phyloP scores from a whole-genome alignment of 371 early-diverging fungal species.

The Apophysomyces ossiformis region DNA sequence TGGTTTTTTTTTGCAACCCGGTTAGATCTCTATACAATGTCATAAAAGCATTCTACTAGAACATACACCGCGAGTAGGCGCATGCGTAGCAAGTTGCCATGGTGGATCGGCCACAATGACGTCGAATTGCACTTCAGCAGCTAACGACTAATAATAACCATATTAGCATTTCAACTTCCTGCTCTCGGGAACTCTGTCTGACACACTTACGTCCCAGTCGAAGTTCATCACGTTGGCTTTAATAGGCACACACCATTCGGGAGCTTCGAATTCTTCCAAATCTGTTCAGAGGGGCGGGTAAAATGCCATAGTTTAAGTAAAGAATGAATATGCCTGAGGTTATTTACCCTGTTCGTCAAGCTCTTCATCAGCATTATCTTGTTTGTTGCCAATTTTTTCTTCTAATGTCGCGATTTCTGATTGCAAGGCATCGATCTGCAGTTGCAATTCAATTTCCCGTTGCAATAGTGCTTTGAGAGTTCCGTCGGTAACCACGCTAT shows the following conservation, averaged over 20 bases:
- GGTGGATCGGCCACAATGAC: slow-evolving; percentile 95
- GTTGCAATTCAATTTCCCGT: slow-evolving; percentile 59
- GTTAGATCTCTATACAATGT: too few relatives aligned
- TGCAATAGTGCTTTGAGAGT: slow-evolving; percentile 42
- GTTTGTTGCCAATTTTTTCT: slow-evolving; percentile 30
- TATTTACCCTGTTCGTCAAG: slow-evolving; percentile 34
- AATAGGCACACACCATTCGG: slow-evolving; percentile 92
- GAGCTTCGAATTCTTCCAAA: slow-evolving; percentile 88
- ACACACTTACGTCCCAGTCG: slow-evolving; percentile 81
- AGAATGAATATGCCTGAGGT: background rate
- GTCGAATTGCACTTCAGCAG: slow-evolving; percentile 85
- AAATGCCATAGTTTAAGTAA: background rate
- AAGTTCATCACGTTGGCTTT: slow-evolving; percentile 93
- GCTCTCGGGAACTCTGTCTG: too few relatives aligned
- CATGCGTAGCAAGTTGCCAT: slow-evolving; percentile 96
- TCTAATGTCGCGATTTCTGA: slow-evolving; percentile 67
- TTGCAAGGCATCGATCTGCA: slow-evolving; percentile 60
- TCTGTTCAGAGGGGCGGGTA: slow-evolving; percentile 43
- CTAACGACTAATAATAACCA: slow-evolving; percentile 58
- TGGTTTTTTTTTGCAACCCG: slow-evolving; percentile 13
- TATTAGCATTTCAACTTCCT: too few relatives aligned
- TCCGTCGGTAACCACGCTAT: slow-evolving; percentile 33
- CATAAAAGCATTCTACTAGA: too few relatives aligned
- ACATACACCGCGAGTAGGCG: slow-evolving; percentile 89
- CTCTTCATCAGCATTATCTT: slow-evolving; percentile 35